Evolutionary conservation across 768 basidiomycete genomes (phyloP), one percentile per base, ranked within the genome.

Genomic region (Amanita jacksonii): DNA sequence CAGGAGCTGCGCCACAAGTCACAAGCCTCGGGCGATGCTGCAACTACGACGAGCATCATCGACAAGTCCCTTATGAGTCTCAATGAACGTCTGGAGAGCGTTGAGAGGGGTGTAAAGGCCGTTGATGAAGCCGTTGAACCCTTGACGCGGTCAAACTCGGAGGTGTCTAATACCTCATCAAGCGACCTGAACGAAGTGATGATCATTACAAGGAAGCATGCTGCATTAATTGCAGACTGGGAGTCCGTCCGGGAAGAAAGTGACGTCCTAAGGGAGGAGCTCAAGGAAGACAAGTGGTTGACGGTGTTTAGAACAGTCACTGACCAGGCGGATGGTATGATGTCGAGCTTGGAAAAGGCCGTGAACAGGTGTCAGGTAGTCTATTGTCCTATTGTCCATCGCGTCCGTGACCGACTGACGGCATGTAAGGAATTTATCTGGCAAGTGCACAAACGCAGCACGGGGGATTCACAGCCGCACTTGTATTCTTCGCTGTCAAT

Each of bases 271-370:
- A 72, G 83, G 50, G 90, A 93, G 55, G 96, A 99, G 62, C 69
- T 98, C 51, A 92, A 88, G 64, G 94, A 97, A 62, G 94, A 97
- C 63, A 93, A 93, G 54, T 96, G 90, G 89, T 72, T 98, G 54
- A 85, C 85, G 8, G 88, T 97, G 16, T 97, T 97, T 63, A 76
- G 92, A 51, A 93, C 88, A 4, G 87, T 91, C 46, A 81, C 89
- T 33, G 85, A 92, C 55, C 93, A 97, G 60, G 93, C 94, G 33
- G 89, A 92, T 58, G 90, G 89, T 19, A 96, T 98, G 94, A 94
- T 98, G 90, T 78, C 78, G 22, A 88, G 87, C 55, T 65, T 99
- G 52, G 89, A 97, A 66, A 98, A 94, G 61, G 90, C 87, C 7
- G 80, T 94, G 34, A 81, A 80, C 54, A 79, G 86, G 51, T 93